A percentile compares a stretch with the other conserved stretches of the same genome.
phyloP scores from a whole-genome alignment of 768 basidiomycete species.

The Erythrobasidium yunnanense region DNA sequence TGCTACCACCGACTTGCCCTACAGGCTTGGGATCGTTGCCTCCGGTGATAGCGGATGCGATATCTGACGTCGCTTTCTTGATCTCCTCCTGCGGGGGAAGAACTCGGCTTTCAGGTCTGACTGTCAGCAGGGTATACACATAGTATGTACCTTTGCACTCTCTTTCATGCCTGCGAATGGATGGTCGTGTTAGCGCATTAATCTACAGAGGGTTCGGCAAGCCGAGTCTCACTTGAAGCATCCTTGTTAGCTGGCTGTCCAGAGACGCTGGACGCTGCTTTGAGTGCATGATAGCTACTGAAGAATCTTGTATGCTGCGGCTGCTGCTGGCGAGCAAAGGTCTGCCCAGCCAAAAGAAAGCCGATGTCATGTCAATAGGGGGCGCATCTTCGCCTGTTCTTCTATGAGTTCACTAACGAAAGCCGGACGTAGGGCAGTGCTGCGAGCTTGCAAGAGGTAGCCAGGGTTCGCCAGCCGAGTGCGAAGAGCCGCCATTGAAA shows the following conservation, averaged over 20 bases:
- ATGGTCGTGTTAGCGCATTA: no score
- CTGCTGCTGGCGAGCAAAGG: background rate
- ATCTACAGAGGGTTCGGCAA: no score
- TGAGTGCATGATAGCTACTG: slow-evolving; percentile 8
- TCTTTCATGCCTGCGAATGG: slow-evolving; percentile 29
- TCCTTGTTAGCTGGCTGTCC: slow-evolving; percentile 26
- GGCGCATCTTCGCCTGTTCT: no score
- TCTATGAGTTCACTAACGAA: no score
- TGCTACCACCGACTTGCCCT: background rate
- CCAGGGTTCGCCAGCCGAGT: no score
- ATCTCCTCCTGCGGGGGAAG: slow-evolving; percentile 30
- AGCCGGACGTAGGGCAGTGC: no score
- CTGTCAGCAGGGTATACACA: background rate
- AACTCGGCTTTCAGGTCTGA: background rate
- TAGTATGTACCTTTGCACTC: slow-evolving; percentile 28
- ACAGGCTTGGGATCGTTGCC: slow-evolving; percentile 28
- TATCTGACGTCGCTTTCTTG: slow-evolving; percentile 24
- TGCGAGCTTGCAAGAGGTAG: no score
- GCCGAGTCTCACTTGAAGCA: slow-evolving; percentile 6
- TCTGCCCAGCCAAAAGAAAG: no score
- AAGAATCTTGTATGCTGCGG: background rate
- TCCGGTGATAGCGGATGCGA: slow-evolving; percentile 30
- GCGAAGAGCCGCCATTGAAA: no score
- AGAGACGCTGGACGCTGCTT: slow-evolving; percentile 18
- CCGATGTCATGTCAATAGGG: no score